These are phyloP conservation scores for Saussurea involucrata DNA, from an alignment of 129 eudicot species.

Conservation along the genomic window DNA sequence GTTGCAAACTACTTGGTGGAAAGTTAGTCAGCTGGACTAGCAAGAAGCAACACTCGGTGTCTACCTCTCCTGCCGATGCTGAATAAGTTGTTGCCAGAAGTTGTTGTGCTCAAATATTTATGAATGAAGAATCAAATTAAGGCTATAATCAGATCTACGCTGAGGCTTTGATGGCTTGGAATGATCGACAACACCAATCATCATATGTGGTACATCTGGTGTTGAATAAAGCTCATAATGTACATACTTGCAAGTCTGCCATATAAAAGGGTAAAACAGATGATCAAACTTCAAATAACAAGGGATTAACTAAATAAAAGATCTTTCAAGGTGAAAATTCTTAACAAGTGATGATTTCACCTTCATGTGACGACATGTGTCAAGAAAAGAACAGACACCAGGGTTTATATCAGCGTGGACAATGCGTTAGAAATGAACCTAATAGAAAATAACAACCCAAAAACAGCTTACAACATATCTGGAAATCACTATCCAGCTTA, in stretches of 20 bases:
- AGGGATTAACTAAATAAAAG: neutral
- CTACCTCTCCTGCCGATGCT: too few relatives aligned
- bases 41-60: too few relatives aligned
- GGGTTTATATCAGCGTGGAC: constrained; percentile 87
- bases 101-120: too few relatives aligned
- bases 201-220: constrained; percentile 76
- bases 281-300: neutral
- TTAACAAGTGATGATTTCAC: constrained; percentile 26
- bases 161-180: constrained; percentile 81
- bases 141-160: too few relatives aligned
- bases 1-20: too few relatives aligned
- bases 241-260: constrained; percentile 94
- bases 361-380: constrained; percentile 99
- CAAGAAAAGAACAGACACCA: constrained; percentile 97
- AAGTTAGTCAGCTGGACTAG: too few relatives aligned
- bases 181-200: constrained; percentile 64
- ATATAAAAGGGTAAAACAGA: neutral
- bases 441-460: neutral
- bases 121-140: too few relatives aligned
- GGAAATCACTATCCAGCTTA: neutral
- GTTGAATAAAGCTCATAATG: constrained; percentile 97
- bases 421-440: constrained; percentile 96
- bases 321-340: neutral
- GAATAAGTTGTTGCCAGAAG: too few relatives aligned
- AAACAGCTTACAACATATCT: neutral